A percentile compares a stretch with the other conserved stretches of the same genome.
phyloP scores from a whole-genome alignment of 371 early-diverging fungal genomes.

The Syncephalastrum racemosum region DNA sequence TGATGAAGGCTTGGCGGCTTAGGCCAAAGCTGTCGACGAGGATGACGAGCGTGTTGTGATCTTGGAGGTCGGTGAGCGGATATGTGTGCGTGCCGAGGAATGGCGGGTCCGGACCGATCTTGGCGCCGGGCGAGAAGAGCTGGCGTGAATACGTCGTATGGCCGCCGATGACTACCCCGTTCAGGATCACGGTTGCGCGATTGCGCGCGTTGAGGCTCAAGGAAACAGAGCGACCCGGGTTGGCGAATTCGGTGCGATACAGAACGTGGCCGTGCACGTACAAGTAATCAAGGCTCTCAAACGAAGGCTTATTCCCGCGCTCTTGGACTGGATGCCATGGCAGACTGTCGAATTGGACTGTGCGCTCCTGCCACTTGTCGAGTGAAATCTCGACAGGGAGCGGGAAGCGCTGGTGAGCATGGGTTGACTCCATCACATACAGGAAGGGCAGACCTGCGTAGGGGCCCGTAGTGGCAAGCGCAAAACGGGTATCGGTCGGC shows the following conservation, averaged over 20 bases:
- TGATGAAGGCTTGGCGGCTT: constrained; percentile 68
- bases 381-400: constrained; percentile 24
- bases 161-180: constrained; percentile 71
- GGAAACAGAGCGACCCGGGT: constrained; percentile 16
- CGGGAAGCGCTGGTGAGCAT: constrained; percentile 15
- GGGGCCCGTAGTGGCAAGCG: constrained; percentile 6
- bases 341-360: constrained; percentile 33
- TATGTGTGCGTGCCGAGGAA: constrained; percentile 55
- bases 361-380: constrained; percentile 29
- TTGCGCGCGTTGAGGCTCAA: constrained; percentile 72
- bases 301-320: constrained; percentile 14
- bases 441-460: constrained; percentile 28
- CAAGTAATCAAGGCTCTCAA: constrained; percentile 56
- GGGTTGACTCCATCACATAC: constrained; percentile 17
- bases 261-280: constrained; percentile 70
- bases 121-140: constrained; percentile 61
- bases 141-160: constrained; percentile 76
- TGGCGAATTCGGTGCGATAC: constrained; percentile 47
- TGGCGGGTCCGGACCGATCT: constrained; percentile 74
- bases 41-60: constrained; percentile 57
- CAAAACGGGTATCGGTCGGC: constrained; percentile 12
- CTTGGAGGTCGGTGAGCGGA: constrained; percentile 30
- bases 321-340: constrained; percentile 45
- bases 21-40: constrained; percentile 82
- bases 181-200: constrained; percentile 68